Base-by-base conservation (phyloP, 2,329 filamentous ascomycete species). In the Colletotrichum graminicola region DNA sequence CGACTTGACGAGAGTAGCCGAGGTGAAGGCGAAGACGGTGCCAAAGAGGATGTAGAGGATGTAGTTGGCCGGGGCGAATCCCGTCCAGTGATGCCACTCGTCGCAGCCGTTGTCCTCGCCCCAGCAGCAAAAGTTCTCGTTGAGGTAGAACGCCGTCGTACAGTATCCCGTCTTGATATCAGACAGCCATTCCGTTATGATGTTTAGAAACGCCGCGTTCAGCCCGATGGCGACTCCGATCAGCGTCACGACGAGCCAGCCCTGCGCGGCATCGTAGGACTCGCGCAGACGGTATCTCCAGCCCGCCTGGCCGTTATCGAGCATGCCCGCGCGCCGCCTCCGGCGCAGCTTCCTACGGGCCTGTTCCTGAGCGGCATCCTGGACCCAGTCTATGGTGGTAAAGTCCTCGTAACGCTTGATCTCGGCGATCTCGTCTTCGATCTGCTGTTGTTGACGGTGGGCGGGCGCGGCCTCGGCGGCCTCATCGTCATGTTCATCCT, bases 361-460 rank as follows among this genome's bases (percentile, higher is more conserved):
- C 79, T 97, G 94, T 80, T 98, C 96, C 74, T 95, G 92, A 43
- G 94, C 92, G 14, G 95, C 95, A 88, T 99, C 96, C 81, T 99
- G 95, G 0, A 99, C 95, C 96, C 96, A 99, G 82, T 99, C 96
- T 89, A 96, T 96, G 0, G 96, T 99, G 7, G 95, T 97, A 80
- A 99, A 99, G 83, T 99, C 96, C 88, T 97, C 96, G 83, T 99
- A 99, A 84, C 95, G 90, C 84, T 98, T 98, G 80, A 99, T 98
- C 85, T 98, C 93, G 34, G 93, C 95, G 79, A 99, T 97, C 84
- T 99, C 96, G 79, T 98, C 95, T 73, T 94, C 93, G 75, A 97
- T 94, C 73, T 92, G 90, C 73, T 91, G 89, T 77, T 93, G 89
- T 60, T 72, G 69, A 11, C 54, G 69, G 41, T 61, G 52, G 26